Base-by-base conservation (phyloP, 2,329 filamentous ascomycete genomes). In the Calcarisporium arbuscula region DNA sequence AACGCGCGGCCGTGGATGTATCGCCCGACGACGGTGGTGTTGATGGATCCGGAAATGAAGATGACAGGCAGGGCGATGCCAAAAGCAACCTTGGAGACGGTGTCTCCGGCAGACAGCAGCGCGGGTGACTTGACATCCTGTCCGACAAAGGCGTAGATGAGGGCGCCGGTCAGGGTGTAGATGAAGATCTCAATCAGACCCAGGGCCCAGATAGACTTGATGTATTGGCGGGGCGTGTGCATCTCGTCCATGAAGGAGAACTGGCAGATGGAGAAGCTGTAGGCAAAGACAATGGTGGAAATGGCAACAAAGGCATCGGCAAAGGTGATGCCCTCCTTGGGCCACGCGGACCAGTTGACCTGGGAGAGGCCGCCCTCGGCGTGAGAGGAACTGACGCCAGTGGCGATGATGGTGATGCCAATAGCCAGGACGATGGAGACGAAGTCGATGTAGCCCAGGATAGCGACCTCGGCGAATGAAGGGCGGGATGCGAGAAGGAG, bases 41-140 rank as follows among this genome's bases (percentile, higher is more conserved):
- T 80, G 54, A 86, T 81, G 14, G 82, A 80, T 32, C 82, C 83
- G 0, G 82, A 81, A 41, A 87, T 78, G 47, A 85, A 70, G 52
- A 87, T 86, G 35, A 82, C 85, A 11, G 82, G 82, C 4, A 82
- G 64, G 1, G 80, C 82, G 42, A 86, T 57, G 19, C 80, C 81
- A 49, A 82, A 87, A 3, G 80, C 80, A 6, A 86, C 58, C 51
- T 83, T 83, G 32, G 74, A 72, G 17, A 85, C 57, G 1, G 69
- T 45, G 3, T 61, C 57, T 2, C 74, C 70, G 8, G 81, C 77
- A 0, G 79, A 82, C 6, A 82, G 72, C 7, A 88, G 68, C 0
- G 83, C 81, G 2, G 83, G 84, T 1, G 77, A 79, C 37, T 68
- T 55, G 17, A 88, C 81, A 0, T 67, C 60, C 2, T 62, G 59